Conservation (phyloP, 75 land plant genomes). For the Picea glauca region DNA sequence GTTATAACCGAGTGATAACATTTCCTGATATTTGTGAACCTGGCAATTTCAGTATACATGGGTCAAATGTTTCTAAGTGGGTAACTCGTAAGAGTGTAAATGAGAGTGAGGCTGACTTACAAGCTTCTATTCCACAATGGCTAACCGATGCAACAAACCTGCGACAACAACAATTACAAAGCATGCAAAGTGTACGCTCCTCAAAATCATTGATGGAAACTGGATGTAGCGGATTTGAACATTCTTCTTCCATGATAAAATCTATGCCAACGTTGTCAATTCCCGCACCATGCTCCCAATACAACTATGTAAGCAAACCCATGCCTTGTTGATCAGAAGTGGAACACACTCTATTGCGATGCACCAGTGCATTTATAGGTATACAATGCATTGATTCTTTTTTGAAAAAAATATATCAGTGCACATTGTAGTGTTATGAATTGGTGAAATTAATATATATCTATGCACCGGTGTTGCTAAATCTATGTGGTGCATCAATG, state of each 20-base stretch:
- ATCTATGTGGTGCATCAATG: too few relatives aligned
- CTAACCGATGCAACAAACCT: slow-evolving; percentile 11
- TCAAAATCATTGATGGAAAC: slow-evolving; percentile 2
- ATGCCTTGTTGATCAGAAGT: too few relatives aligned
- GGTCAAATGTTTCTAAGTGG: slow-evolving; percentile 13
- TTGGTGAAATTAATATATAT: too few relatives aligned
- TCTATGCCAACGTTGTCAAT: slow-evolving; percentile 5
- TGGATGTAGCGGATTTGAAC: neutral
- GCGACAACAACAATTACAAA: slow-evolving; percentile 14
- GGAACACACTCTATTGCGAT: too few relatives aligned
- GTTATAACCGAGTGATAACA: slow-evolving; percentile 9
- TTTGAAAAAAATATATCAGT: too few relatives aligned
- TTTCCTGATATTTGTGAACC: slow-evolving; percentile 20
- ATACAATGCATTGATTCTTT: too few relatives aligned
- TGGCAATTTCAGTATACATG: slow-evolving; percentile 12
- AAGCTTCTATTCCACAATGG: slow-evolving; percentile 23
- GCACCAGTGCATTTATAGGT: too few relatives aligned
- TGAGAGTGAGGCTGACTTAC: slow-evolving; percentile 21
- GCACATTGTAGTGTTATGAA: too few relatives aligned
- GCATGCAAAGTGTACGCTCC: neutral
- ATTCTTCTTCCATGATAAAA: neutral
- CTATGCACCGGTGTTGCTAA: too few relatives aligned
- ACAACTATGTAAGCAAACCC: too few relatives aligned
- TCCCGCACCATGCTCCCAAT: too few relatives aligned
- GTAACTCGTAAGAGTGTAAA: slow-evolving; percentile 5